These are phyloP conservation scores for Brachypodium distachyon DNA, from an alignment of 202 grass and related monocot species.

Conservation along the genomic window DNA sequence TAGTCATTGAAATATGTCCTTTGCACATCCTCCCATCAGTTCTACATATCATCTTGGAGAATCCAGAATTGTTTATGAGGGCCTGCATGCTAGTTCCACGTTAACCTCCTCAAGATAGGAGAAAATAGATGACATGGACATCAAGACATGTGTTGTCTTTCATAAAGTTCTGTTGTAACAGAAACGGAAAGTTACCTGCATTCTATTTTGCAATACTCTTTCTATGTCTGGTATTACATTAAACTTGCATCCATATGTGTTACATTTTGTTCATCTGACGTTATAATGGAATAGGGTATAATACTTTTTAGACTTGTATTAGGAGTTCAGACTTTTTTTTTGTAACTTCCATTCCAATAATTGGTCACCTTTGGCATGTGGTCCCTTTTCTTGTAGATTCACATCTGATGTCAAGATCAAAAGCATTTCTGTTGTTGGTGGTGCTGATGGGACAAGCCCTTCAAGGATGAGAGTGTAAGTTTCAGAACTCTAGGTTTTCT, in stretches of 20 bases:
- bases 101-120: background rate
- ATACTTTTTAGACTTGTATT: background rate
- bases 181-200: background rate
- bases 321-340: background rate
- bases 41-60: background rate
- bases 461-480: constrained; percentile 96
- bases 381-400: constrained; percentile 47
- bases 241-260: background rate
- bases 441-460: constrained; percentile 83
- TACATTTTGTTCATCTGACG: constrained; percentile 1
- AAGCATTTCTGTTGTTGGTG: constrained; percentile 93
- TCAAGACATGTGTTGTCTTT: background rate
- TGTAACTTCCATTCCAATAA: background rate
- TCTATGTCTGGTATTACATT: background rate
- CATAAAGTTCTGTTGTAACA: background rate
- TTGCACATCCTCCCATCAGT: background rate
- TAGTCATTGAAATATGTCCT: background rate
- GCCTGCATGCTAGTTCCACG: background rate
- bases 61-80: background rate
- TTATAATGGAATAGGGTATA: constrained; percentile 14
- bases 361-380: background rate
- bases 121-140: background rate
- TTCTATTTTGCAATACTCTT: background rate
- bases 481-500: constrained; percentile 1
- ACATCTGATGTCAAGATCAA: constrained; percentile 98